Base-by-base conservation (phyloP, 345 rosid species). In the Corymbia maculata region DNA sequence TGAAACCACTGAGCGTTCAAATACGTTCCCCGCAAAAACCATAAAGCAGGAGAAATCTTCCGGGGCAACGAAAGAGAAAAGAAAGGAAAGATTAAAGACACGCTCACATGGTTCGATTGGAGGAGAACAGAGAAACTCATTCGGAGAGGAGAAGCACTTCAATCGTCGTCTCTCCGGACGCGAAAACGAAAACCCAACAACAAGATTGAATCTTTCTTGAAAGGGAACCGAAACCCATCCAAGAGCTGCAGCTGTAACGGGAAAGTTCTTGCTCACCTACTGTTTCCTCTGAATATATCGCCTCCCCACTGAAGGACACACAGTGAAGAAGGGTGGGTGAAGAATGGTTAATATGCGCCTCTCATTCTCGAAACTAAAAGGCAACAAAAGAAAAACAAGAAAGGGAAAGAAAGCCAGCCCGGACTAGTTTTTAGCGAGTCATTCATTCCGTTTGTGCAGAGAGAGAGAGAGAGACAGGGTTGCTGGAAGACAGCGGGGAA, bases 401-500 rank as follows among this genome's bases (percentile, higher is more conserved):
- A 17, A 57, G 55, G 30, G 26, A 9, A 51, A 55, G 64, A 52
- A 51, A 88, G 79, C n/a, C 55, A 26, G 75, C 16, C 28, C 61
- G n/a, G 49, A 52, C 16, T 42, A 52, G 44, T 14, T 44, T 85
- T 44, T 26, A 24, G 45, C 17, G 47, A 51, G 42, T 26, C 50
- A 45, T 49, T 44, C 50, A 45, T 66, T 26, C 42, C 51, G 28
- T 22, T 59, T 14, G 7, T 64, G 51, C 19, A 85, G 52, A 15
- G 52, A 85, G 87, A 49, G 82, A 61, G 85, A 85, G 80, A 49
- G 59, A 47, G 50, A 26, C 36, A 55, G 30, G 14, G 68, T 30
- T 85, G 89, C 89, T 88, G 89, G 87, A 70, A 85, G 55, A 85
- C 89, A 88, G 89, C 87, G 70, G 85, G 89, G 87, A 11, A 79